Percentiles rank a stretch among this genome's conserved stretches.
phyloP scores from a whole-genome alignment of 768 basidiomycete species.

The Tricholoma terreum region DNA sequence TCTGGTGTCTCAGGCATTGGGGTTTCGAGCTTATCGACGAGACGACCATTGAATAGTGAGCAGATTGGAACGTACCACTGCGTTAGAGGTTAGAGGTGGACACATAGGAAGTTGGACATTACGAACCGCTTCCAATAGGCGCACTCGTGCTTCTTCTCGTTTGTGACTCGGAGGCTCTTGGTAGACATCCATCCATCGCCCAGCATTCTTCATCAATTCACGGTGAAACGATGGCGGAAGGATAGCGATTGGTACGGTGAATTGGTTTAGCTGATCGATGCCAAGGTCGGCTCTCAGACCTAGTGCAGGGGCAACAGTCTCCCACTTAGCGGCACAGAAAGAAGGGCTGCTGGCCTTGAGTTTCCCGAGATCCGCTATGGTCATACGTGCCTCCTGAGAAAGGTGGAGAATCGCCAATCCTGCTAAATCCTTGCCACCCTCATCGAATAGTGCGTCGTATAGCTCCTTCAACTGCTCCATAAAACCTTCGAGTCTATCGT shows the following conservation, averaged over 20 bases:
- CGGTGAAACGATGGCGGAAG: background rate
- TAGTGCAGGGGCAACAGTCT: background rate
- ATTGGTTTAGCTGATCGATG: background rate
- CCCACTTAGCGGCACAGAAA: background rate
- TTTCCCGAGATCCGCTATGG: background rate
- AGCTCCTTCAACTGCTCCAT: background rate
- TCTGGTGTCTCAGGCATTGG: conserved; percentile 4
- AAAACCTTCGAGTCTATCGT: background rate
- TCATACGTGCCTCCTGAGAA: background rate
- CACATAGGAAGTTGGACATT: background rate
- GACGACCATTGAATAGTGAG: conserved; percentile 7
- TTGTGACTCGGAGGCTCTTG: background rate
- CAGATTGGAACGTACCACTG: conserved; percentile 11
- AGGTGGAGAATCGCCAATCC: background rate
- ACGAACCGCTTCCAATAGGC: background rate
- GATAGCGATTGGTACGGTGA: background rate
- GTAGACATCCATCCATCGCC: background rate
- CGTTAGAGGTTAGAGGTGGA: background rate
- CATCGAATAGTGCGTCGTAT: background rate
- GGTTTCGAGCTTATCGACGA: conserved; percentile 6
- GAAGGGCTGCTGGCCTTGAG: background rate
- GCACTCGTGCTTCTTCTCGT: background rate
- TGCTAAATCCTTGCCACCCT: background rate
- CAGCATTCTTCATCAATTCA: background rate
- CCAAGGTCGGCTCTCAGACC: background rate